phyloP scores from a whole-genome alignment of 371 early-diverging fungal species.

The Smittium culicis region DNA sequence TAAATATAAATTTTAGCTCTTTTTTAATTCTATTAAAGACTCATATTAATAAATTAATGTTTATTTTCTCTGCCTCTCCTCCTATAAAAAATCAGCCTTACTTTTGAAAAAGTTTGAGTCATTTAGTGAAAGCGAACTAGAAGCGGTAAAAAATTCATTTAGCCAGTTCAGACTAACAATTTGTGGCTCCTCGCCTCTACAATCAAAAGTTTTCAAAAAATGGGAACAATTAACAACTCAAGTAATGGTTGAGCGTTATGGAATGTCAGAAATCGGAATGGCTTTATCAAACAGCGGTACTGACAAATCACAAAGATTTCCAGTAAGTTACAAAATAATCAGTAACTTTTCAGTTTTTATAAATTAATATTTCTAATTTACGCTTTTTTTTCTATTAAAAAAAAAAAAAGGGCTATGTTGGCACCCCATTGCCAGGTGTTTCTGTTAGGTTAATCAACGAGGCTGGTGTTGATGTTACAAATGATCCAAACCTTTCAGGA shows the following conservation, averaged over 20 bases:
- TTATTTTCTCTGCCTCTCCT: too few relatives aligned
- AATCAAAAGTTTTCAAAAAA: conserved; percentile 40
- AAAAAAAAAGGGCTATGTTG: too few relatives aligned
- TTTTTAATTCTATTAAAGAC: too few relatives aligned
- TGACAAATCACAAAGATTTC: conserved; percentile 11
- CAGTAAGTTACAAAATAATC: too few relatives aligned
- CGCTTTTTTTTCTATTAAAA: too few relatives aligned
- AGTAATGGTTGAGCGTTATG: conserved; percentile 64
- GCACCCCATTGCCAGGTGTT: conserved; percentile 61
- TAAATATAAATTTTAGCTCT: too few relatives aligned
- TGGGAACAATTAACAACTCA: conserved; percentile 62
- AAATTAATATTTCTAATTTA: too few relatives aligned
- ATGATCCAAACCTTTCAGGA: conserved; percentile 36
- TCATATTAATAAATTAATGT: too few relatives aligned
- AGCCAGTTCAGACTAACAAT: conserved; percentile 60
- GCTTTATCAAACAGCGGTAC: conserved; percentile 50
- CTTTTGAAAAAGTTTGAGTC: too few relatives aligned
- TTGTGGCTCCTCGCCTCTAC: conserved; percentile 64
- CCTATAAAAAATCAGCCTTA: too few relatives aligned
- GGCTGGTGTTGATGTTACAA: conserved; percentile 37
- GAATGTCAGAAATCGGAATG: conserved; percentile 86
- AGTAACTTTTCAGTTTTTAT: too few relatives aligned
- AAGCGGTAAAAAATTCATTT: conserved; percentile 34
- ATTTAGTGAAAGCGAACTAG: conserved; percentile 19
- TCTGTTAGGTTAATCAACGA: conserved; percentile 43